Evolutionary conservation across 192 early-diverging fungal species (phyloP), one percentile per base, ranked within the genome.

Genomic region (Chytriomyces sp.): DNA sequence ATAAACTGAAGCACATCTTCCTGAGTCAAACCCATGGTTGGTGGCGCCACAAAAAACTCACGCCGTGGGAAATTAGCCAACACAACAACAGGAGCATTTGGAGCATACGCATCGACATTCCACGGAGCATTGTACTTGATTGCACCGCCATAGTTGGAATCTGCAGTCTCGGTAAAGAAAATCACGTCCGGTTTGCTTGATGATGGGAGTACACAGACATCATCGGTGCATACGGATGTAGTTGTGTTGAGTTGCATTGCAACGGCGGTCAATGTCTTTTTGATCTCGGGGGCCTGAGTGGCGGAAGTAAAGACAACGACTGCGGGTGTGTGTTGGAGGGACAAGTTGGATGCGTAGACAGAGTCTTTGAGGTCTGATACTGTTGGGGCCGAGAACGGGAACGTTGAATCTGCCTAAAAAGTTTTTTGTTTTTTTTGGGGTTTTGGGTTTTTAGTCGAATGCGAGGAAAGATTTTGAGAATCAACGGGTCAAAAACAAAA

Each of bases 171-270:
- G 9, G 71, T 73, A 43, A 73, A 73, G 60, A 73, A 62, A 26
- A 73, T 73, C 35, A 73, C 20, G 20, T 73, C 71, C 8, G 71
- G 59, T 46, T 73, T 46, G n/a, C 20, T 35, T 24, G 16, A 24
- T 20, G 53, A 16, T 26, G 69, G 7, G 0, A 9, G 49, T 57
- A 49, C 71, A 43, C 71, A 73, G 45, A 18, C 8, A 8, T 62
- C 71, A 26, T 73, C 71, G 1, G 69, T 70, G 46, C 69, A 70
- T 11, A 73, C 59, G 6, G 16, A 45, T 28, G 1, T 23, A 60
- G 59, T 24, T 2, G 43, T 16, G 16, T 35, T 35, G 35, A 35
- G 35, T 35, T 35, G 35, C 4, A 4, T 18, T 24, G 59, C 60
- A 13, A 73, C 45, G 13, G 57, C 10, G 11, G 16, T 18, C 24